phyloP scores from a whole-genome alignment of 192 early-diverging fungal species.

The Backusella luteola region DNA sequence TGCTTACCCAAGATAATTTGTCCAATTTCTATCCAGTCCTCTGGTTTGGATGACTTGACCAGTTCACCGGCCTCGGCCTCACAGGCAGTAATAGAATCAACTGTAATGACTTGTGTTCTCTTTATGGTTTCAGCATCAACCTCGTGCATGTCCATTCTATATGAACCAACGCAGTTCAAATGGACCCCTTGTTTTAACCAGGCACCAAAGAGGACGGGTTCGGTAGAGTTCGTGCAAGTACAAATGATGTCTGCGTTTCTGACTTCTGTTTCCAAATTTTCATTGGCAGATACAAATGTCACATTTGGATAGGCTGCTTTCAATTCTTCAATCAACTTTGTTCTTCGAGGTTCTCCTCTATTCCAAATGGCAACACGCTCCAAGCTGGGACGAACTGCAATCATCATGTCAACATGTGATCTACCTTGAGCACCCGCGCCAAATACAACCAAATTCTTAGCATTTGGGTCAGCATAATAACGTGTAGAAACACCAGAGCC shows the following conservation, averaged over 20 bases:
- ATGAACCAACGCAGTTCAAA: constrained; percentile 53
- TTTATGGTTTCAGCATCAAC: constrained; percentile 41
- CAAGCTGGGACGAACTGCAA: constrained; percentile 40
- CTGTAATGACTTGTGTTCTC: constrained; percentile 33
- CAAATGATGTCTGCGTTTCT: constrained; percentile 48
- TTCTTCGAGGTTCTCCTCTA: constrained; percentile 35
- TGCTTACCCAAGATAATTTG: constrained; percentile 1
- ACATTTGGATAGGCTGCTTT: constrained; percentile 14
- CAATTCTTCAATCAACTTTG: constrained; percentile 29
- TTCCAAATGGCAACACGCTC: constrained; percentile 43
- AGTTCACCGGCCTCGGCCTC: constrained; percentile 50
- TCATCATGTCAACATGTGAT: constrained; percentile 48
- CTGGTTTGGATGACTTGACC: constrained; percentile 33
- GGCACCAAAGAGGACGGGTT: constrained; percentile 41
- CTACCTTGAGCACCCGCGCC: constrained; percentile 53
- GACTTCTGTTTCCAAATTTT: constrained; percentile 24
- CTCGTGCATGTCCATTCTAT: constrained; percentile 49
- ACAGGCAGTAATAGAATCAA: constrained; percentile 43
- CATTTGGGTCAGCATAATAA: constrained; percentile 22
- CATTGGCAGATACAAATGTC: constrained; percentile 33
- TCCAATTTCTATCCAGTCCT: constrained; percentile 37
- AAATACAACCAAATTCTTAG: constrained; percentile 42
- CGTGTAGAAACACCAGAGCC: constrained; percentile 49
- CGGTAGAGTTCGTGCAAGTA: constrained; percentile 48
- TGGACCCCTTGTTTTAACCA: constrained; percentile 44